These are phyloP conservation scores for Malassezia brasiliensis DNA, from an alignment of 1,284 basidiomycete genomes.

Conservation along the genomic window DNA sequence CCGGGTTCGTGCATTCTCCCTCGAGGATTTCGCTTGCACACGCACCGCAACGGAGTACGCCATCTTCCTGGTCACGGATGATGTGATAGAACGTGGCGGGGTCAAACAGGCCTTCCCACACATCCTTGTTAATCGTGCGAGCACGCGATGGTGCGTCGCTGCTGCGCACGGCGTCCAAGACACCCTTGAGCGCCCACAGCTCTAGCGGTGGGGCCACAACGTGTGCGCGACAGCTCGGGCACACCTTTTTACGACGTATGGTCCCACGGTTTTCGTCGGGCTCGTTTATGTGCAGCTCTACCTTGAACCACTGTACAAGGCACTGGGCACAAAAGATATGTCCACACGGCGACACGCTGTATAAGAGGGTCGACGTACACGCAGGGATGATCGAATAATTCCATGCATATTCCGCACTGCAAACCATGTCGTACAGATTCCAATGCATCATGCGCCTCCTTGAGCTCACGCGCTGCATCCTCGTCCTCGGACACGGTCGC, in stretches of 20 bases:
- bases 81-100: slow-evolving; percentile 19
- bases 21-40: slow-evolving; percentile 39
- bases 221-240: slow-evolving; percentile 37
- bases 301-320: slow-evolving; percentile 38
- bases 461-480: not conserved
- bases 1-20: slow-evolving; percentile 28
- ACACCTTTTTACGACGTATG: slow-evolving; percentile 34
- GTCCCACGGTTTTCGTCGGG: slow-evolving; percentile 9
- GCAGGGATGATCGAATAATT: slow-evolving; percentile 13
- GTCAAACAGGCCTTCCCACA: slow-evolving; percentile 16
- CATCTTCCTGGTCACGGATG: slow-evolving; percentile 37
- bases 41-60: slow-evolving; percentile 32
- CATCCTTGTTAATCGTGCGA: not conserved
- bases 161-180: slow-evolving; percentile 28
- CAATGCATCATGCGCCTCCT: not conserved
- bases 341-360: slow-evolving; percentile 36
- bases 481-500: not conserved
- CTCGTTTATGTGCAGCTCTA: slow-evolving; percentile 22
- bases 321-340: slow-evolving; percentile 43
- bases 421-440: not conserved
- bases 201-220: slow-evolving; percentile 34
- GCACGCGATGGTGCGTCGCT: slow-evolving; percentile 12
- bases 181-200: slow-evolving; percentile 31
- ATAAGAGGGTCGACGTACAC: slow-evolving; percentile 8
- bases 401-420: slow-evolving; percentile 15